phyloP scores from a whole-genome alignment of 805 yeast species.

The Candida andamanensis region DNA sequence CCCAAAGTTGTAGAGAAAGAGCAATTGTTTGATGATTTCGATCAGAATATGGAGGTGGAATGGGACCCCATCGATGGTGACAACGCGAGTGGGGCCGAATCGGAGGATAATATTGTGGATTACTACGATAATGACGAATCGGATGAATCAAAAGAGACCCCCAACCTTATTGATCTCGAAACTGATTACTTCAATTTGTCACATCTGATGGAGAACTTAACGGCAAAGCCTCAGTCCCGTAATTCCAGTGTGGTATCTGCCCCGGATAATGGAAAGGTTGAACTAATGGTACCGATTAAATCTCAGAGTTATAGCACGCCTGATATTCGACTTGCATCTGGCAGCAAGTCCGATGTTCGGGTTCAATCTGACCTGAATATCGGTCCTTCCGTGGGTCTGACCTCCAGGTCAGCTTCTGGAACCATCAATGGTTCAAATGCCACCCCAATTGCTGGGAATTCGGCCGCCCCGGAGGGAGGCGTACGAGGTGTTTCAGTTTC shows the following conservation, averaged over 20 bases:
- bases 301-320: conserved; percentile 10
- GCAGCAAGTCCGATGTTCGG: neutral
- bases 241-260: conserved; percentile 6
- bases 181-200: conserved; percentile 34
- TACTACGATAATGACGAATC: too few species aligned
- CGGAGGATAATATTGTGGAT: too few species aligned
- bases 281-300: conserved; percentile 7
- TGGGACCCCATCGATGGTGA: conserved; percentile 24
- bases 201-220: conserved; percentile 20
- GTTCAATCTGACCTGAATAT: neutral
- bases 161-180: conserved; percentile 72
- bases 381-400: neutral
- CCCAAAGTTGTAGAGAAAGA: conserved; percentile 14
- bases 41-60: conserved; percentile 27
- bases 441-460: too few species aligned
- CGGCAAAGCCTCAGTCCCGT: conserved; percentile 11
- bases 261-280: neutral
- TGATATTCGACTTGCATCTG: conserved; percentile 3
- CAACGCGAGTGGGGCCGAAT: neutral
- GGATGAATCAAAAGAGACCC: conserved; percentile 16
- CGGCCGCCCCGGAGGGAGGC: conserved; percentile 2
- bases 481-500: conserved; percentile 27
- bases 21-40: conserved; percentile 34
- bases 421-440: neutral
- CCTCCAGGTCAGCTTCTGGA: too few species aligned